Conservation (phyloP, 2,329 filamentous ascomycete genomes). For the Aureobasidium musti region DNA sequence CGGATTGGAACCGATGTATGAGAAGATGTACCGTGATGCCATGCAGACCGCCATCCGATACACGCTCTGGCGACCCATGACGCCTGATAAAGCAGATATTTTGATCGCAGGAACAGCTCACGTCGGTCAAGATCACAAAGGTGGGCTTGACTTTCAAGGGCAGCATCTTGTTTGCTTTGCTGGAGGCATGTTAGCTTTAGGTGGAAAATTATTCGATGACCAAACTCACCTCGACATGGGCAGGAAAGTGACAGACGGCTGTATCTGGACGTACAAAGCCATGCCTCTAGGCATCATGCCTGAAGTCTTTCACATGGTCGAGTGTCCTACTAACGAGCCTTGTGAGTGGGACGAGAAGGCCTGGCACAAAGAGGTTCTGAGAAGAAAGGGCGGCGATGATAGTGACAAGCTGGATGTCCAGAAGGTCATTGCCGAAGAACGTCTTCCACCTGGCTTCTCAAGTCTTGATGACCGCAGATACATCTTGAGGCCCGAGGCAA, state of each 20-base stretch:
- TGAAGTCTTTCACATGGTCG: conserved; percentile 57
- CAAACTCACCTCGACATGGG: conserved; percentile 58
- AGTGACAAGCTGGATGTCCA: conserved; percentile 33
- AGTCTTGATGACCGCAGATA: conserved; percentile 50
- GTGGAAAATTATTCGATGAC: conserved; percentile 59
- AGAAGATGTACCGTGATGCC: conserved; percentile 59
- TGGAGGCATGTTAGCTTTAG: conserved; percentile 64
- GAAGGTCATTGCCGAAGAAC: conserved; percentile 43
- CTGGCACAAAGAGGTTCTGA: conserved; percentile 49
- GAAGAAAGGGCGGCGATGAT: conserved; percentile 29
- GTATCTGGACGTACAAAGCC: conserved; percentile 63
- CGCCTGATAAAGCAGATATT: conserved; percentile 49
- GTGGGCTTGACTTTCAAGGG: conserved; percentile 52
- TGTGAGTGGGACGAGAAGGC: conserved; percentile 58
- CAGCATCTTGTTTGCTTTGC: conserved; percentile 63
- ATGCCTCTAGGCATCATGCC: conserved; percentile 63
- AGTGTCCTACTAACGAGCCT: conserved; percentile 47
- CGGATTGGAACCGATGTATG: conserved; percentile 50
- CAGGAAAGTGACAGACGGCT: conserved; percentile 60
- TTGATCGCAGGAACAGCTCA: conserved; percentile 50
- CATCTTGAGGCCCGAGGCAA: conserved; percentile 57
- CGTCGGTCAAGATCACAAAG: conserved; percentile 35
- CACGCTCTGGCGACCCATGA: conserved; percentile 54
- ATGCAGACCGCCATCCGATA: conserved; percentile 49
- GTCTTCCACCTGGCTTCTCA: conserved; percentile 50